Percentiles rank a stretch among this genome's conserved stretches.
phyloP scores from a whole-genome alignment of 1,139 yeast species.

The Starmera stellimalicola region DNA sequence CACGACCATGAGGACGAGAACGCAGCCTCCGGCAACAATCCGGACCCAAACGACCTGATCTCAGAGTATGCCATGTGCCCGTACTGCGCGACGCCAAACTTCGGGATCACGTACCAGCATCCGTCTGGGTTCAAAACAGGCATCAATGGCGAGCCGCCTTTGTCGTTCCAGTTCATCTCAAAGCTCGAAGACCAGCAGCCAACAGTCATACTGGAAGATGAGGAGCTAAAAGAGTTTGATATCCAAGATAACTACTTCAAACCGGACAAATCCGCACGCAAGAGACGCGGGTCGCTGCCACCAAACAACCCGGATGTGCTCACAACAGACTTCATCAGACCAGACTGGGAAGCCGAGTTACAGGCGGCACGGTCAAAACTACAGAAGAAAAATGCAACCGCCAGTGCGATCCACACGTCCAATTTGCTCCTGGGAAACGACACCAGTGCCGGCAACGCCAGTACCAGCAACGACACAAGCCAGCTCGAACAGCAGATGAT shows the following conservation, averaged over 20 bases:
- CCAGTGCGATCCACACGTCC: slow-evolving; percentile 85
- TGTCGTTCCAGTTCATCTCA: neutral
- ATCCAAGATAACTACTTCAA: slow-evolving; percentile 18
- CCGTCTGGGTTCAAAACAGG: slow-evolving; percentile 50
- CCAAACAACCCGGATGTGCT: slow-evolving; percentile 59
- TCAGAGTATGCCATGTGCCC: slow-evolving; percentile 92
- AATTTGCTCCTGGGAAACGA: slow-evolving; percentile 37
- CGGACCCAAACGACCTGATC: slow-evolving; percentile 52
- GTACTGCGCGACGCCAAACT: slow-evolving; percentile 80
- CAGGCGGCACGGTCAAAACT: slow-evolving; percentile 63
- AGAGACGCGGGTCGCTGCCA: slow-evolving; percentile 40
- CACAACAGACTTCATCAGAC: slow-evolving; percentile 74
- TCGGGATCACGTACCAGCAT: slow-evolving; percentile 74
- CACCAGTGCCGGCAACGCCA: neutral
- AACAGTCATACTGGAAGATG: slow-evolving; percentile 16
- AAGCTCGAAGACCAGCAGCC: neutral
- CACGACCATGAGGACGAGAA: slow-evolving; percentile 45
- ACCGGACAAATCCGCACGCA: slow-evolving; percentile 7
- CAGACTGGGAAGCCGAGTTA: slow-evolving; percentile 83
- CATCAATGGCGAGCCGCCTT: slow-evolving; percentile 35
- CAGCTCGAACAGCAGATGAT: slow-evolving; percentile 72
- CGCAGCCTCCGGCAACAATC: neutral
- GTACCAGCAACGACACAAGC: slow-evolving; percentile 12
- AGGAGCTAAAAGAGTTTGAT: slow-evolving; percentile 14
- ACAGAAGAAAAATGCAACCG: slow-evolving; percentile 87